A percentile compares a stretch with the other conserved stretches of the same genome.
Evolutionary conservation across 2,329 filamentous ascomycete species (phyloP).

Genomic region (Ramularia collo-cygni): DNA sequence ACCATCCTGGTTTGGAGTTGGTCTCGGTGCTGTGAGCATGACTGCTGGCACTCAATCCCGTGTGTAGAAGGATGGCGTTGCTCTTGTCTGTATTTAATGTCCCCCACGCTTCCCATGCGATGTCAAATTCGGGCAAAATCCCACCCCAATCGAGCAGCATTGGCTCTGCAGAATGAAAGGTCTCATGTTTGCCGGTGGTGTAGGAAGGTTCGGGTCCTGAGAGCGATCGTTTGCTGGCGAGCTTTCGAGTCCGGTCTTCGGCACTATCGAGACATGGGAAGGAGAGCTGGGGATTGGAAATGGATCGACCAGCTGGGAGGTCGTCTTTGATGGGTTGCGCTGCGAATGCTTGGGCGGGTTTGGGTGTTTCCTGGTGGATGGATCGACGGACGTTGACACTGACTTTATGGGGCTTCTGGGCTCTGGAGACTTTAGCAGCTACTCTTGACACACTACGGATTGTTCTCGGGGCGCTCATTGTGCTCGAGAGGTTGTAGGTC

Average conservation of each 20-base stretch:
- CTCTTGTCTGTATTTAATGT: slow-evolving; percentile 68
- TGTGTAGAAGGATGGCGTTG: slow-evolving; percentile 89
- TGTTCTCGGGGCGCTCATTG: too few species aligned
- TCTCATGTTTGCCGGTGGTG: slow-evolving; percentile 76
- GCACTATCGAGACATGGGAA: slow-evolving; percentile 86
- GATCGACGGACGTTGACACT: slow-evolving; percentile 2
- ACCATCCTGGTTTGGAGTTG: slow-evolving; percentile 91
- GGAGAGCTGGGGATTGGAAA: slow-evolving; percentile 75
- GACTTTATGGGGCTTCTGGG: too few species aligned
- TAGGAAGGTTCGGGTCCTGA: slow-evolving; percentile 90
- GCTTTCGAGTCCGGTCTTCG: slow-evolving; percentile 64
- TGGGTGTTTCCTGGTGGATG: slow-evolving; percentile 10
- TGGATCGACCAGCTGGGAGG: slow-evolving; percentile 25
- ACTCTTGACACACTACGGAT: too few species aligned
- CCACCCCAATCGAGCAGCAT: slow-evolving; percentile 92
- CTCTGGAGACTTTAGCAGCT: too few species aligned
- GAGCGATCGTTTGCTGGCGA: slow-evolving; percentile 58
- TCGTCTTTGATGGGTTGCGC: slow-evolving; percentile 21
- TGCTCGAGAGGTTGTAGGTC: too few species aligned
- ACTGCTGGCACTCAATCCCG: slow-evolving; percentile 91
- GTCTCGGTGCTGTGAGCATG: slow-evolving; percentile 86
- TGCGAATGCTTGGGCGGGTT: slow-evolving; percentile 17
- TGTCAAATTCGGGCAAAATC: slow-evolving; percentile 76
- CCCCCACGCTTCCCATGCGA: slow-evolving; percentile 94
- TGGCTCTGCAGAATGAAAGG: slow-evolving; percentile 65